Evolutionary conservation across 2,329 filamentous ascomycete genomes (phyloP).

Genomic region (Kalmusia sp.): DNA sequence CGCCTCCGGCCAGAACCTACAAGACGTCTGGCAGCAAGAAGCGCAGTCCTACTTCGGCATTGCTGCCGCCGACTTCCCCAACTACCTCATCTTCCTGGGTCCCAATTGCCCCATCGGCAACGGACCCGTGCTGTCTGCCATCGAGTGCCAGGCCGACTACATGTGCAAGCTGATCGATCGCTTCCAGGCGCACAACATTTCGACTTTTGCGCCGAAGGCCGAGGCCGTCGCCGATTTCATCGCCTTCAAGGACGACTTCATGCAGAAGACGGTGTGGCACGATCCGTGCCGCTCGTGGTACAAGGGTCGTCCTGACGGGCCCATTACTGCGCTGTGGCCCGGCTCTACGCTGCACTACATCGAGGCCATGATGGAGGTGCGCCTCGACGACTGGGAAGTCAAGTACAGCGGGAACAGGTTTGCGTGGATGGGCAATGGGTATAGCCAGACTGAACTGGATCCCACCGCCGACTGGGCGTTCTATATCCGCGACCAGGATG

Average conservation of each 20-base stretch:
- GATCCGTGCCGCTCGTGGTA: constrained; percentile 56
- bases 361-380: constrained; percentile 54
- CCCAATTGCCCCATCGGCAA: constrained; percentile 53
- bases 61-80: constrained; percentile 56
- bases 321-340: constrained; percentile 52
- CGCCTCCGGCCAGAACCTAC: constrained; percentile 48
- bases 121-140: constrained; percentile 51
- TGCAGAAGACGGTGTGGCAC: constrained; percentile 55
- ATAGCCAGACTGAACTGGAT: constrained; percentile 43
- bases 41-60: constrained; percentile 55
- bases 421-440: constrained; percentile 48
- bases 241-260: constrained; percentile 54
- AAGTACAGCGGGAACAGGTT: constrained; percentile 47
- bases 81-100: constrained; percentile 53
- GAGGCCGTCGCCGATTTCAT: constrained; percentile 60
- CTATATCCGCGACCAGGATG: constrained; percentile 44
- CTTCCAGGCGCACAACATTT: constrained; percentile 58
- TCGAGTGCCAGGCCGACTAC: constrained; percentile 58
- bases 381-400: constrained; percentile 58
- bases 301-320: constrained; percentile 43
- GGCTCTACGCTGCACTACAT: constrained; percentile 59
- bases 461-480: constrained; percentile 44
- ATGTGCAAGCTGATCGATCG: constrained; percentile 59
- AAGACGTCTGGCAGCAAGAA: constrained; percentile 52
- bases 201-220: constrained; percentile 51